phyloP scores from a whole-genome alignment of 164 flowering plant genomes.

The Litsea cubeba region DNA sequence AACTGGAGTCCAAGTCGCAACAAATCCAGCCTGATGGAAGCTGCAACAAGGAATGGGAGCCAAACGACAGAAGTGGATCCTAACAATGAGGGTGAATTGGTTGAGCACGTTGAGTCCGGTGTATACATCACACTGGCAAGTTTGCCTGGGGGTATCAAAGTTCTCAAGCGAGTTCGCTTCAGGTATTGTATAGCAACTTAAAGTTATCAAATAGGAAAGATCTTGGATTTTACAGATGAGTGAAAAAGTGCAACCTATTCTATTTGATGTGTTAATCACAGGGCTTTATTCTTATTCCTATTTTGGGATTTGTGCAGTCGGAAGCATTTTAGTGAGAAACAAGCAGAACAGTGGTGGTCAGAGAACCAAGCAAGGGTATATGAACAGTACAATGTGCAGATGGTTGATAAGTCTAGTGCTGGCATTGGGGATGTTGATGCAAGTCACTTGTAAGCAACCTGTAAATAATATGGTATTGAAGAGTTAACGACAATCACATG shows the following conservation, averaged over 20 bases:
- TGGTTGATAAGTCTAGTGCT: slow-evolving; percentile 67
- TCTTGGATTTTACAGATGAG: not conserved
- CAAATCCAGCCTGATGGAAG: not conserved
- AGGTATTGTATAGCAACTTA: not conserved
- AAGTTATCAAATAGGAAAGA: not conserved
- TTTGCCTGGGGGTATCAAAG: not conserved
- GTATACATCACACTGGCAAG: not conserved
- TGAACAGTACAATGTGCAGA: slow-evolving; percentile 75
- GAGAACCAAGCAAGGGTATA: slow-evolving; percentile 86
- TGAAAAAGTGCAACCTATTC: not conserved
- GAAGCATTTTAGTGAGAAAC: slow-evolving; percentile 86
- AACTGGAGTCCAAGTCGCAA: not conserved
- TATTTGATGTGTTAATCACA: not conserved
- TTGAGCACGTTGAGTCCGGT: not conserved
- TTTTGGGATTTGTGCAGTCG: slow-evolving; percentile 54
- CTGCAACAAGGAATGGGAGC: not conserved
- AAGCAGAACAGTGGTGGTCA: slow-evolving; percentile 98
- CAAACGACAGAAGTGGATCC: not conserved
- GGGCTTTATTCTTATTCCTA: not conserved
- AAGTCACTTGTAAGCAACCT: slow-evolving; percentile 23
- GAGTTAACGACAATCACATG: slow-evolving; percentile 13
- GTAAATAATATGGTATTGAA: slow-evolving; percentile 26
- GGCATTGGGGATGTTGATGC: slow-evolving; percentile 61
- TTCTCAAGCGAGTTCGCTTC: not conserved
- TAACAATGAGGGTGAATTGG: not conserved